phyloP scores from a whole-genome alignment of 352 stramenopile genomes.

The Hyaloperonospora arabidopsidis region DNA sequence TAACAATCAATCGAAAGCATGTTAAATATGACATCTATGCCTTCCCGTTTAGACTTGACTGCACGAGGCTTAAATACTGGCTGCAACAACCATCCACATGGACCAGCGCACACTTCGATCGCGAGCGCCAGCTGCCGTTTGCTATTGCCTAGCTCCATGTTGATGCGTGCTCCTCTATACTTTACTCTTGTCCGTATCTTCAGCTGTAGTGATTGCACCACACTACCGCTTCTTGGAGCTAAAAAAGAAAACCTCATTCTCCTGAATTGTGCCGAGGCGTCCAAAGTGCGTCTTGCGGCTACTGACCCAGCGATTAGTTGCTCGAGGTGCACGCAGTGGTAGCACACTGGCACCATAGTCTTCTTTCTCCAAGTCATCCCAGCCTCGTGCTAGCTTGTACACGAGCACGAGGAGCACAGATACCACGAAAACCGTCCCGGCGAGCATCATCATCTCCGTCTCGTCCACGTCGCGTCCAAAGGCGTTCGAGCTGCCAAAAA shows the following conservation, averaged over 20 bases:
- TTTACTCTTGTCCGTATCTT: constrained; percentile 4
- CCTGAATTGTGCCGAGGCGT: constrained; percentile 59
- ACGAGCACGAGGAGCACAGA: constrained; percentile 66
- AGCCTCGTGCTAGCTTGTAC: constrained; percentile 67
- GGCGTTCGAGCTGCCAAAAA: constrained; percentile 65
- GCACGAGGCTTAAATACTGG: constrained; percentile 27
- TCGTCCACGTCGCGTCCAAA: constrained; percentile 67
- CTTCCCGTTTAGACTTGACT: constrained; percentile 12
- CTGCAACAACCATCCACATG: constrained; percentile 26
- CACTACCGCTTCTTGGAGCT: constrained; percentile 53
- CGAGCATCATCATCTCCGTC: constrained; percentile 57
- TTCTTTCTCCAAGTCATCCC: constrained; percentile 50
- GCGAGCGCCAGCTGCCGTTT: constrained; percentile 8
- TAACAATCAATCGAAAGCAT: background rate
- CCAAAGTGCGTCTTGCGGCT: constrained; percentile 56
- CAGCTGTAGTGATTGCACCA: background rate
- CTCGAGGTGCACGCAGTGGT: constrained; percentile 34
- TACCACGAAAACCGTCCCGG: constrained; percentile 61
- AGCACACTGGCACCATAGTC: constrained; percentile 33
- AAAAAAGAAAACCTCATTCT: constrained; percentile 60
- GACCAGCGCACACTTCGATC: constrained; percentile 21
- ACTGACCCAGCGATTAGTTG: constrained; percentile 56
- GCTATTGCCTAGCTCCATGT: background rate
- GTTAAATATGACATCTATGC: constrained; percentile 35
- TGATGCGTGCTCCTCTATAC: no score